A percentile compares a stretch with the other conserved stretches of the same genome.
These are phyloP conservation scores for Begonia loranthoides DNA, from an alignment of 306 rosid genomes.

Conservation along the genomic window DNA sequence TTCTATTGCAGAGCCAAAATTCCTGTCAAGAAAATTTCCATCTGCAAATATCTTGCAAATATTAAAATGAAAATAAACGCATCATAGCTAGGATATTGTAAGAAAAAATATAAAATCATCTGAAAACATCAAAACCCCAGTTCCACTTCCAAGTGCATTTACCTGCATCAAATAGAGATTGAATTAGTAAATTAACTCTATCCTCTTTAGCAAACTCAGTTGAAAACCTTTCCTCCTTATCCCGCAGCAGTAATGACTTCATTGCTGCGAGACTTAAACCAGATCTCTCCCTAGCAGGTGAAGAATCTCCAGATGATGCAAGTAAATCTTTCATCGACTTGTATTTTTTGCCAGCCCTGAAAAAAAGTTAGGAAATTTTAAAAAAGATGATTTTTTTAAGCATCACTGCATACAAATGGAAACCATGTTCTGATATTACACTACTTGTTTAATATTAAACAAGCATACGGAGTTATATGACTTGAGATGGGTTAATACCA, in stretches of 20 bases:
- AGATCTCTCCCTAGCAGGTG: conserved; percentile 63
- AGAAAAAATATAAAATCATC: not conserved
- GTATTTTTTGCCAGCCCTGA: conserved; percentile 67
- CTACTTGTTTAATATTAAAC: too few species aligned
- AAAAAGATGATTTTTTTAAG: conserved; percentile 4
- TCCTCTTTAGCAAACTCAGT: conserved; percentile 44
- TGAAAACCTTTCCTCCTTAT: conserved; percentile 61
- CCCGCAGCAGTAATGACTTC: conserved; percentile 77
- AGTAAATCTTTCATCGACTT: conserved; percentile 70
- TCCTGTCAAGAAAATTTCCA: conserved; percentile 66
- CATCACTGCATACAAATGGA: conserved; percentile 7
- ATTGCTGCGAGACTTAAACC: conserved; percentile 66
- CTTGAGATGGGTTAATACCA: too few species aligned
- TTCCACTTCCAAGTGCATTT: conserved; percentile 28
- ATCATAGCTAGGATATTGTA: conserved; percentile 30
- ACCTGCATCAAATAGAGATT: conserved; percentile 77
- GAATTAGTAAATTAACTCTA: conserved; percentile 49
- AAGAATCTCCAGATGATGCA: conserved; percentile 47
- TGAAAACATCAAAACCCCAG: not conserved
- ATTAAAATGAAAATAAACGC: conserved; percentile 72
- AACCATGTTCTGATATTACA: too few species aligned
- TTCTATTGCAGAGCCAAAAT: conserved; percentile 36
- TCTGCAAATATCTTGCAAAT: conserved; percentile 92
- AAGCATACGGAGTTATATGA: too few species aligned
- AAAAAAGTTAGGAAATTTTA: conserved; percentile 17